A percentile compares a stretch with the other conserved stretches of the same genome.
Conservation (phyloP, 2,329 filamentous ascomycete genomes). For the Ophiostoma populinum region DNA sequence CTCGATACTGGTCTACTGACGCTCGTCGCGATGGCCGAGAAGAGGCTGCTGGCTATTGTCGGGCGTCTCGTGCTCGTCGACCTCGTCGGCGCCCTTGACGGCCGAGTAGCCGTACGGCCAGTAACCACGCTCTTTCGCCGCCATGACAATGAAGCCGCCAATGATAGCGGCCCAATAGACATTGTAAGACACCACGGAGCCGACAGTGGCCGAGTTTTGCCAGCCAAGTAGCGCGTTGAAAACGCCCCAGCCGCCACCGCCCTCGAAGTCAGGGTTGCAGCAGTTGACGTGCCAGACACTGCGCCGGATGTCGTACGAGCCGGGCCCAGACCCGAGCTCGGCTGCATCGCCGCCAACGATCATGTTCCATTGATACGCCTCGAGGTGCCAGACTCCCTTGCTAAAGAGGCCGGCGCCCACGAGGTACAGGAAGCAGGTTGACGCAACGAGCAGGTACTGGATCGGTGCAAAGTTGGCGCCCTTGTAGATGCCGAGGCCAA, state of each 20-base stretch:
- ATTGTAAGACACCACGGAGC: slow-evolving; percentile 76
- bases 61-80: not conserved
- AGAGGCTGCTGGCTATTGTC: slow-evolving; percentile 6
- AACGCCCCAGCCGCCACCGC: slow-evolving; percentile 63
- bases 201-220: slow-evolving; percentile 76
- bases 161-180: slow-evolving; percentile 54
- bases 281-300: slow-evolving; percentile 62
- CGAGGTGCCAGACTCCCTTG: slow-evolving; percentile 56
- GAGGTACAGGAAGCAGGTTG: slow-evolving; percentile 70
- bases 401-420: slow-evolving; percentile 73
- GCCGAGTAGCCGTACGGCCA: slow-evolving; percentile 1
- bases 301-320: slow-evolving; percentile 48
- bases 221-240: slow-evolving; percentile 78
- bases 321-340: slow-evolving; percentile 44
- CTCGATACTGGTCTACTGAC: too few species aligned
- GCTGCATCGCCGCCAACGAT: slow-evolving; percentile 33
- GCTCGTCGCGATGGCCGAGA: slow-evolving; percentile 1
- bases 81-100: not conserved
- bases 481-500: slow-evolving; percentile 57
- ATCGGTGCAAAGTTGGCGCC: slow-evolving; percentile 9
- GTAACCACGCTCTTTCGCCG: slow-evolving; percentile 6
- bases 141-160: slow-evolving; percentile 8
- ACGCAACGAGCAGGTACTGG: slow-evolving; percentile 51
- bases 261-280: slow-evolving; percentile 56
- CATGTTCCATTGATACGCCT: slow-evolving; percentile 46